Percentiles rank a stretch among this genome's conserved stretches.
Conservation (phyloP, 2,329 filamentous ascomycete genomes). For the Alternaria gansuensis region DNA sequence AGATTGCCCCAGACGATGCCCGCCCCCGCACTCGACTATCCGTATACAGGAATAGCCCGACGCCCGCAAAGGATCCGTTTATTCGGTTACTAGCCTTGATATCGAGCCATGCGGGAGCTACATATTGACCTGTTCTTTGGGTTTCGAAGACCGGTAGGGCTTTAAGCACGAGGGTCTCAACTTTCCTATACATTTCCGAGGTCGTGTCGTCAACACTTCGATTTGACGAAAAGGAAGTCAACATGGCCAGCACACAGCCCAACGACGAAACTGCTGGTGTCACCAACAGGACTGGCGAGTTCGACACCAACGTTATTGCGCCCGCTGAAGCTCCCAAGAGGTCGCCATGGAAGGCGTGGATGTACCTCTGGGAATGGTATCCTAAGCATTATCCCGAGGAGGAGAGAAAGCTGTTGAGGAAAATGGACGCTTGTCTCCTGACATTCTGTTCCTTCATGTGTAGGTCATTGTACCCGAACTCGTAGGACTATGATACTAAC, state of each 20-base stretch:
- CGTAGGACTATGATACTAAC: constrained; percentile 5
- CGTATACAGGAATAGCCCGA: constrained; percentile 36
- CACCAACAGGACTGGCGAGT: constrained; percentile 32
- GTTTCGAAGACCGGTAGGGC: constrained; percentile 13
- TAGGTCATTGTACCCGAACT: constrained; percentile 23
- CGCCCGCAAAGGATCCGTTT: constrained; percentile 30
- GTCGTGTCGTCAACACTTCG: constrained; percentile 10
- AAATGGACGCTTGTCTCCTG: constrained; percentile 50
- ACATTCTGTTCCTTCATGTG: constrained; percentile 53
- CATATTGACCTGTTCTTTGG: constrained; percentile 35
- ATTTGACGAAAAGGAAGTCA: constrained; percentile 6
- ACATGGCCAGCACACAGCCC: constrained; percentile 34
- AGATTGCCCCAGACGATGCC: constrained; percentile 22
- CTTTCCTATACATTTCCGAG: constrained; percentile 14
- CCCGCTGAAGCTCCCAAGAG: constrained; percentile 48
- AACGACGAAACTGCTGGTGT: constrained; percentile 33
- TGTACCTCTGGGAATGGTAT: constrained; percentile 54
- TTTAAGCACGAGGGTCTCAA: constrained; percentile 14
- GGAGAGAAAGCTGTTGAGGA: constrained; percentile 47
- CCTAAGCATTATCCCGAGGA: constrained; percentile 48
- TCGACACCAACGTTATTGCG: constrained; percentile 43
- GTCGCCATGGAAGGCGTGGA: constrained; percentile 52
- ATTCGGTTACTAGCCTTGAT: constrained; percentile 25
- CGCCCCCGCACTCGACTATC: constrained; percentile 38
- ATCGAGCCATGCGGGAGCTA: constrained; percentile 28